A percentile compares a stretch with the other conserved stretches of the same genome.
Evolutionary conservation across 371 early-diverging fungal species (phyloP).

Genomic region (Mortierella sp.): DNA sequence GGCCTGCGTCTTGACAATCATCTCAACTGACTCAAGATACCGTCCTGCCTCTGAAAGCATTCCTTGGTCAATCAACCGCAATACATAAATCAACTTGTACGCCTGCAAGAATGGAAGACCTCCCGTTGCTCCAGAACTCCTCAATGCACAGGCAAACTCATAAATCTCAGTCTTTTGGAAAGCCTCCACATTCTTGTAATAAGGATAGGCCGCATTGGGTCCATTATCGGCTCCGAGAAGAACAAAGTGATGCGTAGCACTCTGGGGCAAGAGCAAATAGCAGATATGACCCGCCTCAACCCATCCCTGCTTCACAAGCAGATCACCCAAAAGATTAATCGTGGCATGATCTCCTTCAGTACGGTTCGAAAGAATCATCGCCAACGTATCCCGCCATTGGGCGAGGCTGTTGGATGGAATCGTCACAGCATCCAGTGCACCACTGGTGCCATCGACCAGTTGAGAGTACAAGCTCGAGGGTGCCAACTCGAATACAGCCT

Average conservation of each 20-base stretch:
- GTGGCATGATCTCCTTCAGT: constrained; percentile 79
- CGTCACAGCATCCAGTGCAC: not conserved
- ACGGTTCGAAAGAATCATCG: constrained; percentile 86
- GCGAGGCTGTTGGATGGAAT: constrained; percentile 53
- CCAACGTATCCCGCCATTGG: constrained; percentile 77
- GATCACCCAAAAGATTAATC: constrained; percentile 82
- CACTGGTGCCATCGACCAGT: constrained; percentile 4
- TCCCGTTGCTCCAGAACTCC: constrained; percentile 59
- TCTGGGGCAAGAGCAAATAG: constrained; percentile 73
- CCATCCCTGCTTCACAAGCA: constrained; percentile 67
- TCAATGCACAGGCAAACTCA: constrained; percentile 78
- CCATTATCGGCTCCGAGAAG: constrained; percentile 67
- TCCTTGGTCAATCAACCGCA: constrained; percentile 85
- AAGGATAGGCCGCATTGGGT: constrained; percentile 35
- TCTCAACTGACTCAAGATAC: constrained; percentile 83
- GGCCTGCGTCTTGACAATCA: constrained; percentile 74
- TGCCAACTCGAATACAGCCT: constrained; percentile 50
- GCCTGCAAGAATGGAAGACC: constrained; percentile 88
- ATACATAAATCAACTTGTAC: constrained; percentile 86
- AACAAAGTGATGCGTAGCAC: constrained; percentile 64
- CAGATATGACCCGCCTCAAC: constrained; percentile 86
- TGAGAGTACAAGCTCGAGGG: constrained; percentile 12
- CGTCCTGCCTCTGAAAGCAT: constrained; percentile 75
- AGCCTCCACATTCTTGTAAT: constrained; percentile 61
- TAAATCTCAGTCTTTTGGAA: constrained; percentile 81